A percentile compares a stretch with the other conserved stretches of the same genome.
phyloP scores from a whole-genome alignment of 225 moss, liverwort and hornwort species.

The Ulota crispa region DNA sequence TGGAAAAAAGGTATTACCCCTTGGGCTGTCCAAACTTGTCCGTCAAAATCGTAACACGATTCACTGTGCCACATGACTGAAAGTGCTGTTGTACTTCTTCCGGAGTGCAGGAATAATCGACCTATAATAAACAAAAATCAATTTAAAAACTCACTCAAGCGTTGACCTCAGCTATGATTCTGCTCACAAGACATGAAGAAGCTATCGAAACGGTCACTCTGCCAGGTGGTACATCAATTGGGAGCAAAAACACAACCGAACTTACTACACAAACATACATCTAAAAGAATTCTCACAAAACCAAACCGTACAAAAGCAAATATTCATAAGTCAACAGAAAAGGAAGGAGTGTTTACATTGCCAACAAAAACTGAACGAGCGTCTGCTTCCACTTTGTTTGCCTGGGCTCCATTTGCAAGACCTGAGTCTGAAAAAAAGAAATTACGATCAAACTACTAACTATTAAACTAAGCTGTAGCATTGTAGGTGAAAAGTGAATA shows the following conservation, averaged over 20 bases:
- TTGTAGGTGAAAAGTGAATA: neutral
- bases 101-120: conserved; percentile 43
- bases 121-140: conserved; percentile 33
- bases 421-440: conserved; percentile 60
- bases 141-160: neutral
- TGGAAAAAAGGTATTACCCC: conserved; percentile 43
- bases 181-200: neutral
- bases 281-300: neutral
- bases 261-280: too few species aligned
- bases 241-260: too few species aligned
- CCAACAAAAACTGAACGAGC: conserved; percentile 89
- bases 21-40: conserved; percentile 78
- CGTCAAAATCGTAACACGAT: conserved; percentile 78
- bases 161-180: neutral
- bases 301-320: neutral
- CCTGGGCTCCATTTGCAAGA: conserved; percentile 68
- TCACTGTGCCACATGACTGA: conserved; percentile 87
- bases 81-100: conserved; percentile 59
- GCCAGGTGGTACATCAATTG: too few species aligned
- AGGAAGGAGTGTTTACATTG: conserved; percentile 44
- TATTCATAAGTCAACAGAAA: neutral
- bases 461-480: neutral
- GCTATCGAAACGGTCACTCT: too few species aligned
- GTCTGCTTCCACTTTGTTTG: conserved; percentile 79
- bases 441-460: neutral